Evolutionary conservation across 495 filamentous ascomycete species (phyloP).

Genomic region (Corynascus novoguineensis): DNA sequence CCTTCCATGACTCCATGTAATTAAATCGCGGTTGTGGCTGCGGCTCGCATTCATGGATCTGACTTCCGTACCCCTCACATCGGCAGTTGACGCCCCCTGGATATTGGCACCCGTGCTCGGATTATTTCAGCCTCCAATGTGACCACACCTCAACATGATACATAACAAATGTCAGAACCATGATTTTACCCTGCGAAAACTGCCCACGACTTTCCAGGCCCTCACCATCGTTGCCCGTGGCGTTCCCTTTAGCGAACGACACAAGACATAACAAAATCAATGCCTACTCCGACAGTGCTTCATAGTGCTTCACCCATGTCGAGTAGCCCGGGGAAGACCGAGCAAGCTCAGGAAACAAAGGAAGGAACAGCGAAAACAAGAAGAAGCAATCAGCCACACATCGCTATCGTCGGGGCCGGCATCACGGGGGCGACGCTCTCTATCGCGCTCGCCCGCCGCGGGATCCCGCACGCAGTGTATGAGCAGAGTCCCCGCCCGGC

Average conservation of each 20-base stretch:
- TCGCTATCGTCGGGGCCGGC: constrained; percentile 53
- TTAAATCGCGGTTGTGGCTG: no score
- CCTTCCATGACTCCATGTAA: no score
- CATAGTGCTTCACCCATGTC: no score
- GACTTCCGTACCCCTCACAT: background rate
- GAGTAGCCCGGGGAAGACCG: no score
- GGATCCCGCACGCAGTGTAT: constrained; percentile 48
- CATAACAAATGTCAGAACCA: no score
- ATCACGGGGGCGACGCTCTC: constrained; percentile 51
- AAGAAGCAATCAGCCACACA: background rate
- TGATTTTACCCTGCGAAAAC: background rate
- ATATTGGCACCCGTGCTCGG: background rate
- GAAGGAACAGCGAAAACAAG: background rate
- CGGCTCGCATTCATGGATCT: background rate
- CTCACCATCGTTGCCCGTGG: no score
- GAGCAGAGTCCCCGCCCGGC: constrained; percentile 45
- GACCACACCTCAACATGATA: background rate
- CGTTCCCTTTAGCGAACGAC: no score
- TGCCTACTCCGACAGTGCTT: no score
- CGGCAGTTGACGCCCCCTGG: constrained; percentile 2
- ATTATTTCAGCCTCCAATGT: background rate
- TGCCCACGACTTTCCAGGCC: no score
- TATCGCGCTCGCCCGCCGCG: constrained; percentile 35
- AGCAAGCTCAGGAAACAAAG: no score
- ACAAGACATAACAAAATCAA: no score